Percentiles rank a stretch among this genome's conserved stretches.
These are phyloP conservation scores for Monosporascus sp. DNA, from an alignment of 2,329 filamentous ascomycete genomes.

Conservation along the genomic window DNA sequence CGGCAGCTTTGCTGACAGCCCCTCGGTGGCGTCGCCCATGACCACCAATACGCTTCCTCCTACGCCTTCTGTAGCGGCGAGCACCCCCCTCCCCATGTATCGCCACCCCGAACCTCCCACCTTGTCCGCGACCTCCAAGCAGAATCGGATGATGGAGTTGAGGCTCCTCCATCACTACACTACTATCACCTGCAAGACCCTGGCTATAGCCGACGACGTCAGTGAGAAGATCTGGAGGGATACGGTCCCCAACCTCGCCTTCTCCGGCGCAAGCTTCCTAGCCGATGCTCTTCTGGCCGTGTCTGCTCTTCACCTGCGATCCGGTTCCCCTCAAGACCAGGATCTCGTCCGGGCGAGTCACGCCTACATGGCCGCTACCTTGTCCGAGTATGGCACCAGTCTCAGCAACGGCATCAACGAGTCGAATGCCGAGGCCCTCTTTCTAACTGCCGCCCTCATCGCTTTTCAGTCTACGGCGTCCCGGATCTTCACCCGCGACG, in stretches of 20 bases:
- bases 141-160: conserved; percentile 51
- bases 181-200: conserved; percentile 53
- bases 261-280: conserved; percentile 52
- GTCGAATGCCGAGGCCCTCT: conserved; percentile 57
- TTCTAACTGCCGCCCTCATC: conserved; percentile 58
- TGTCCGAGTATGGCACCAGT: conserved; percentile 54
- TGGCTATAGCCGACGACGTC: conserved; percentile 47
- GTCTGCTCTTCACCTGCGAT: conserved; percentile 57
- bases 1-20: conserved; percentile 22
- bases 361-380: conserved; percentile 59
- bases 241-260: conserved; percentile 56
- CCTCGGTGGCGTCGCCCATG: conserved; percentile 7
- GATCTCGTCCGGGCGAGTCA: conserved; percentile 58
- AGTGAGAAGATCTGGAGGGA: conserved; percentile 55
- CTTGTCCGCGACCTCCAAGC: conserved; percentile 30
- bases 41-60: conserved; percentile 18
- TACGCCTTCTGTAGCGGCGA: conserved; percentile 16
- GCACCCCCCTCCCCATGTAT: conserved; percentile 29
- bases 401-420: conserved; percentile 53
- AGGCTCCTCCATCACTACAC: conserved; percentile 62
- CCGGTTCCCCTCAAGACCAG: conserved; percentile 51
- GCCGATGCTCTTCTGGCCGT: conserved; percentile 61
- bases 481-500: conserved; percentile 56
- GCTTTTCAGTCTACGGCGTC: conserved; percentile 62
- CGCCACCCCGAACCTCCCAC: conserved; percentile 30